Conservation (phyloP, 176 grass and related monocot species). For the Rhynchospora pubera region DNA sequence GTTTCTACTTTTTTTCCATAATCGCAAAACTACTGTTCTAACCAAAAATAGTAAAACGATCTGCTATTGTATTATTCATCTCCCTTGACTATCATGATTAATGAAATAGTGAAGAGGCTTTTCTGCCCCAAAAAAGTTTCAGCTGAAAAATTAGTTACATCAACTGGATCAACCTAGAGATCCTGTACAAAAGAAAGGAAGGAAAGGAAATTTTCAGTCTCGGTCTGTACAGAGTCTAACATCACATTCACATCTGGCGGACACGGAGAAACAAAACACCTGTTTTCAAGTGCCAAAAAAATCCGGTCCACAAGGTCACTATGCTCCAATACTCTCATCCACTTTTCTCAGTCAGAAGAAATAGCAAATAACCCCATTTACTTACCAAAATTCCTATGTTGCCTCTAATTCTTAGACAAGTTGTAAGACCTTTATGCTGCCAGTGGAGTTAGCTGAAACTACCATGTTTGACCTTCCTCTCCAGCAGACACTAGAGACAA, state of each 20-base stretch:
- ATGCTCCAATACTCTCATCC: neutral
- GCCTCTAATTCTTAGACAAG: slow-evolving; percentile 46
- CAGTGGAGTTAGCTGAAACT: slow-evolving; percentile 78
- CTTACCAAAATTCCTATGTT: slow-evolving; percentile 6
- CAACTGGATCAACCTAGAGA: slow-evolving; percentile 7
- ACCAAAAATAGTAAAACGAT: neutral
- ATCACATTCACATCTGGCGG: neutral
- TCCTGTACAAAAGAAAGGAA: slow-evolving; percentile 3
- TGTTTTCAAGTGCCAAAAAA: slow-evolving; percentile 12
- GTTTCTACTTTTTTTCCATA: neutral
- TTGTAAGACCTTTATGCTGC: slow-evolving; percentile 94
- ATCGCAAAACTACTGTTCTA: neutral
- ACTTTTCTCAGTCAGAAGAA: neutral
- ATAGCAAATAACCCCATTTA: neutral
- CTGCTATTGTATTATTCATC: neutral
- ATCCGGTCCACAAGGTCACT: neutral
- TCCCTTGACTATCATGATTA: neutral
- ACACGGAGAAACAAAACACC: neutral
- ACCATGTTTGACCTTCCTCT: slow-evolving; percentile 92
- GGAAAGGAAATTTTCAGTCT: neutral
- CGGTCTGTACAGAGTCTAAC: neutral
- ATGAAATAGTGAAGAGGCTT: neutral
- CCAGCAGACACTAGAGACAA: slow-evolving; percentile 94
- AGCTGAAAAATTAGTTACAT: slow-evolving; percentile 19
- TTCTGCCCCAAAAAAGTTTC: neutral